Base-by-base conservation (phyloP, 1,139 yeast species). In the Entelexis sorbosivorans region DNA sequence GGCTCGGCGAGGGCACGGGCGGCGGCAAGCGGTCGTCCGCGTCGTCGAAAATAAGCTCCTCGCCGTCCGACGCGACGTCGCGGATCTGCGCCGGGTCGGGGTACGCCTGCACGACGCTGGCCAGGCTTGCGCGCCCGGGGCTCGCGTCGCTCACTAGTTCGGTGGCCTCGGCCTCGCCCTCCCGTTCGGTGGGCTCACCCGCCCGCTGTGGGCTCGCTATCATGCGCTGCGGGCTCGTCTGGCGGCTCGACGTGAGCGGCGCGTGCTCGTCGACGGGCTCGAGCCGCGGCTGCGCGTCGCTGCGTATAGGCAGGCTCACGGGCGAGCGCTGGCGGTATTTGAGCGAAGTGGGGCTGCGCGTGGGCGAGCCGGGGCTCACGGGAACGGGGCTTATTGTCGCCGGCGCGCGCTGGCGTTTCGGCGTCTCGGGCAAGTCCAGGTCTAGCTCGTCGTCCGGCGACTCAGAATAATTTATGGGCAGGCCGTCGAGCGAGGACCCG, bases 1-100 rank as follows among this genome's bases (percentile, higher is more conserved):
- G 9, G 43, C 33, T 31, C 5, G 56, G 52, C n/a, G 58, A 52
- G 9, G 49, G 48, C 31, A 47, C 44, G 5, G 57, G 48, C 5
- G 53, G 54, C 17, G 57, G 58, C 17, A 52, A 20, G n/a, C 52
- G 50, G 16, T 44, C 38, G 32, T 50, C 54, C 20, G 47, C 50
- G 35, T 52, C 56, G 19, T 54, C 56, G 45, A 48, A 55, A 22
- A 53, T 55, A 5, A 53, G 50, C 24, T 35, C 55, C 11, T 39
- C 45, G 5, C 19, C 40, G n/a, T 42, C 45, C 28, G 28, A n/a
- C 14, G 9, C 36, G n/a, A 6, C 17, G 20, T 31, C 36, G 28
- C 20, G 14, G 35, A 47, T 47, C 19, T 33, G 22, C 4, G 32
- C 16, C 8, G 47, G 47, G 24, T 44, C 47, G 3, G 47, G 47